Evolutionary conservation across 176 grass and related monocot species (phyloP), one percentile per base, ranked within the genome.

Genomic region (Rhynchospora pubera): DNA sequence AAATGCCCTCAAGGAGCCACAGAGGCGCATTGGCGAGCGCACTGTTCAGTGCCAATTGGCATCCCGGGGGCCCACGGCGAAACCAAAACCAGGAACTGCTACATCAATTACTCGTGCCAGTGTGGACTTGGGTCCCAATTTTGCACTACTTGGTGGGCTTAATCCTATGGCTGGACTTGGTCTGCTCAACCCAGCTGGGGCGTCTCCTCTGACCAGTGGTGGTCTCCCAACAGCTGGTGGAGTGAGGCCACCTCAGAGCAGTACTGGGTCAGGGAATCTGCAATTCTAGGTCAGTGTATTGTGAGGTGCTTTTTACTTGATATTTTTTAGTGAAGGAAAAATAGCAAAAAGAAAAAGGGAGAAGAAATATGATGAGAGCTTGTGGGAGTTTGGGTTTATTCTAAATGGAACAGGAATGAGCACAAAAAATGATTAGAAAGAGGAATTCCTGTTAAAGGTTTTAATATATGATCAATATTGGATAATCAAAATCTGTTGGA

Each of bases 1-100:
- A 65, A 78, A 79, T 60, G 89, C 85, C n/a, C 83, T 93, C 65
- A 62, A 78, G 0, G 91, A 90, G 55, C 55, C 89, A 2, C 88
- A 90, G 83, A 90, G 82, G 83, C 66, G 67, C 83, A 89, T 93
- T 42, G 85, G 30, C 16, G 85, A 87, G n/a, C 87, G 89, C 26
- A 62, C 83, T 15, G 68, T 90, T 11, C 77, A 77, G 22, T 97
- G 84, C 81, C 89, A 93, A 77, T 66, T 97, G 8, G 78, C 91
- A n/a, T 91, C 87, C 7, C 79, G 85, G 8, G 87, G 91, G n/a
- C 82, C 87, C 52, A 45, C 67, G 4, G 5, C 51, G 22, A 82
- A 82, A 82, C 60, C 79, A 15, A 82, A 77, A 56, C 18, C 23
- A 28, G 72, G 50, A 55, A 9, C 72, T 55, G 26, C 50, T 3